Conservation (phyloP, 306 rosid species). For the Cucumis cinereus region DNA sequence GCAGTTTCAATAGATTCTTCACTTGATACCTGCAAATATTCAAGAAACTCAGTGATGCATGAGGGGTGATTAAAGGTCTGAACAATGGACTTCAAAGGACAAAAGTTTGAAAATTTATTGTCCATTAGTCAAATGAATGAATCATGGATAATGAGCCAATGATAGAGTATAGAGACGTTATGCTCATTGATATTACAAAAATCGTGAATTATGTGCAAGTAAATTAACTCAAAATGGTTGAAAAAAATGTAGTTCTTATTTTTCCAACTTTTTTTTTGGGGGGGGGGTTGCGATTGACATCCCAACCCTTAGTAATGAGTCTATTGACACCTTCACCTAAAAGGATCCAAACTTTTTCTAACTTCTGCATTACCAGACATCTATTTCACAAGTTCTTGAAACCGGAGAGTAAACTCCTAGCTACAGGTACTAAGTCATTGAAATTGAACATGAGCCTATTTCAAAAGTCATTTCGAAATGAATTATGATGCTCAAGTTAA, state of each 20-base stretch:
- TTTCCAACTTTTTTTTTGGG: background rate
- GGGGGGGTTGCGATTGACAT: background rate
- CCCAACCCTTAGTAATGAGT: background rate
- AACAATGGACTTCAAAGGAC: background rate
- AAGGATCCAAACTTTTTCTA: background rate
- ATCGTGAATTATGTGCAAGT: background rate
- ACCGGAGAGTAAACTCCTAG: background rate
- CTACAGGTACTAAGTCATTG: background rate
- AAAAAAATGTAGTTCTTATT: background rate
- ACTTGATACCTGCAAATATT: constrained; percentile 50
- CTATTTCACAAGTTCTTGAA: background rate
- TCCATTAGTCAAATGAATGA: background rate
- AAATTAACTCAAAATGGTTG: background rate
- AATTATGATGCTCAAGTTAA: background rate
- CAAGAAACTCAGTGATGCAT: background rate
- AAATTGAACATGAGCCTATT: background rate
- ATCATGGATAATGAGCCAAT: background rate
- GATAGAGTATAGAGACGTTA: background rate
- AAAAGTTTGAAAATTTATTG: background rate
- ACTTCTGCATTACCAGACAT: background rate
- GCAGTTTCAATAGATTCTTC: constrained; percentile 88
- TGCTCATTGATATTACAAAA: background rate
- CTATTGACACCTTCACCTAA: background rate
- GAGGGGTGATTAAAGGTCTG: background rate
- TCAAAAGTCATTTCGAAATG: background rate